phyloP scores from a whole-genome alignment of 73 alveolate species.

The Blepharisma stoltei region DNA sequence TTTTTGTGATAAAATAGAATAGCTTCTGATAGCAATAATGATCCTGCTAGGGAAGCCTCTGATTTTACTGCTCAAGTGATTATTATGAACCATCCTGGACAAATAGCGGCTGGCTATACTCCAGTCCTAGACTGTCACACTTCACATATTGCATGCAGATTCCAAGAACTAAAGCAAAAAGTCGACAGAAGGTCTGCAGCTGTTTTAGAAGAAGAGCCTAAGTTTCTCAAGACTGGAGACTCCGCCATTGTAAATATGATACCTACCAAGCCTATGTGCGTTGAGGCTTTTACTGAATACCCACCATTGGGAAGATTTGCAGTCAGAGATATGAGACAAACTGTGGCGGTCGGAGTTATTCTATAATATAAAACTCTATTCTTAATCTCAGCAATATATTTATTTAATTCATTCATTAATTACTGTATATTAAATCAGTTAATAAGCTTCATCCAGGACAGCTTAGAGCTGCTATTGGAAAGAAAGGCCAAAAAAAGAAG shows the following conservation, averaged over 20 bases:
- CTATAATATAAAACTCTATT: no score
- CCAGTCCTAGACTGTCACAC: constrained; percentile 97
- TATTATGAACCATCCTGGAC: constrained; percentile 92
- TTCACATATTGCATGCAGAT: constrained; percentile 93
- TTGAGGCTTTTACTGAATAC: constrained; percentile 81
- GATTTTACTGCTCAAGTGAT: constrained; percentile 85
- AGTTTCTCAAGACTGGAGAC: constrained; percentile 86
- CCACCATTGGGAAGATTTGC: constrained; percentile 97
- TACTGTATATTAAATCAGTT: no score
- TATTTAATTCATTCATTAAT: no score
- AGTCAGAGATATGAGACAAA: constrained; percentile 94
- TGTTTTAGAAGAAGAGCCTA: constrained; percentile 82
- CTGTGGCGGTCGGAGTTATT: constrained; percentile 97
- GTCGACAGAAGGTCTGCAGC: constrained; percentile 89
- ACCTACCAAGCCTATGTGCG: constrained; percentile 86
- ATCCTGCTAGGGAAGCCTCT: constrained; percentile 57
- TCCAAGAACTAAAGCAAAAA: constrained; percentile 69
- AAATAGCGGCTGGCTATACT: constrained; percentile 88
- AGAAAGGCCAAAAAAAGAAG: no score
- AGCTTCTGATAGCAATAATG: constrained; percentile 68
- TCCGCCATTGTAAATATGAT: constrained; percentile 77
- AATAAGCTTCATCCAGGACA: no score
- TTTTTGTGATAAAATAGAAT: constrained; percentile 61
- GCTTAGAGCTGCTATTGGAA: no score
- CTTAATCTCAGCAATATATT: no score